Conservation (phyloP, 768 basidiomycete genomes). For the Pholiota microspora region DNA sequence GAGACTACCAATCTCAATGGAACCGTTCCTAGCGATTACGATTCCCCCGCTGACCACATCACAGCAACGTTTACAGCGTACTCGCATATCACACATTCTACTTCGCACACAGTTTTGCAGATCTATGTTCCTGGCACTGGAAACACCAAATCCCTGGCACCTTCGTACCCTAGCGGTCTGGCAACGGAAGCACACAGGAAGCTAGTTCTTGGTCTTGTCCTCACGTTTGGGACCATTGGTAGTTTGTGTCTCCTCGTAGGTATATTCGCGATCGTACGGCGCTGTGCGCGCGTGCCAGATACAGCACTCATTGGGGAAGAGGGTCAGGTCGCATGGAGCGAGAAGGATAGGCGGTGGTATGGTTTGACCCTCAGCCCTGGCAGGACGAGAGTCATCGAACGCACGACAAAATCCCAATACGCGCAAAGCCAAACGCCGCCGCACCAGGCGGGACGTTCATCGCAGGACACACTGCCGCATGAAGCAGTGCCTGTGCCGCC, state of each 20-base stretch:
- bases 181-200: constrained; percentile 43
- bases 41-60: constrained; percentile 40
- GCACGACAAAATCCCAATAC: background rate
- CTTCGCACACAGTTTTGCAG: constrained; percentile 60
- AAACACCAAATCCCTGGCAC: constrained; percentile 33
- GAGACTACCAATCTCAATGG: constrained; percentile 49
- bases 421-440: constrained; percentile 9
- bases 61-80: constrained; percentile 66
- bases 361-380: constrained; percentile 39
- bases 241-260: constrained; percentile 53
- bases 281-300: constrained; percentile 57
- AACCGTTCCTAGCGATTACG: constrained; percentile 40
- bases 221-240: constrained; percentile 63
- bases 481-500: constrained; percentile 4
- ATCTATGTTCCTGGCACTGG: constrained; percentile 42
- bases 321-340: constrained; percentile 55
- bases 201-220: constrained; percentile 55
- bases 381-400: constrained; percentile 24
- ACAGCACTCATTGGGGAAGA: constrained; percentile 60
- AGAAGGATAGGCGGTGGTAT: constrained; percentile 70
- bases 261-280: constrained; percentile 53
- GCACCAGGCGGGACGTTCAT: constrained; percentile 11
- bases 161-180: constrained; percentile 30
- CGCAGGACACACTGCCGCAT: background rate
- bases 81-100: constrained; percentile 63